A percentile compares a stretch with the other conserved stretches of the same genome.
Evolutionary conservation across 2,329 filamentous ascomycete genomes (phyloP).

Genomic region (Beauveria scarabaeidicola): DNA sequence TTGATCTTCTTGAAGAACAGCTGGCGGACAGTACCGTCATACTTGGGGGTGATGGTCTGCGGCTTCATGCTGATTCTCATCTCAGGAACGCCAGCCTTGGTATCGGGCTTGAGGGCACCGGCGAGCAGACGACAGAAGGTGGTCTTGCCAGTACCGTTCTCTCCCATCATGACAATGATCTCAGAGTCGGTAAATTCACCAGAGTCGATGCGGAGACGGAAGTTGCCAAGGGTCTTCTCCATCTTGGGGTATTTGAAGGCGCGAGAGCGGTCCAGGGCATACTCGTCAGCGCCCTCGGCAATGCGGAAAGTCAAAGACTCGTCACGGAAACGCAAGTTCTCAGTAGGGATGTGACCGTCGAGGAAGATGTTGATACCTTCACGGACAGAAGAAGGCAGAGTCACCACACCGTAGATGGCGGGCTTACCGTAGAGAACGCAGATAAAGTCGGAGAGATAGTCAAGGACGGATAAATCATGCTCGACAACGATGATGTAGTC

Average conservation of each 20-base stretch:
- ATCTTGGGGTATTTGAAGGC: constrained; percentile 83
- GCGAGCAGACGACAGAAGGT: constrained; percentile 97
- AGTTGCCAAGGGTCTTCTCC: constrained; percentile 86
- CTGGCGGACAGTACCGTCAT: constrained; percentile 91
- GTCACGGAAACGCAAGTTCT: constrained; percentile 96
- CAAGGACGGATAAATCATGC: constrained; percentile 96
- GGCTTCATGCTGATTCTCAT: constrained; percentile 99
- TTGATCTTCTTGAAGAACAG: constrained; percentile 99
- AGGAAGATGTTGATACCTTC: constrained; percentile 99
- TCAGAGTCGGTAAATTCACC: constrained; percentile 96
- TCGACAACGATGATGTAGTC: constrained; percentile 98
- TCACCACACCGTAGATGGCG: constrained; percentile 95
- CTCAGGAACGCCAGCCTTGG: constrained; percentile 65
- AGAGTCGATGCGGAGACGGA: constrained; percentile 71
- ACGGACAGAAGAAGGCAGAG: constrained; percentile 86
- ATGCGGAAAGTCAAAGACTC: constrained; percentile 95
- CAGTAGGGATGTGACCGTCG: constrained; percentile 94
- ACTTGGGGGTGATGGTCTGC: constrained; percentile 98
- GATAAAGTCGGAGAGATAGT: constrained; percentile 97
- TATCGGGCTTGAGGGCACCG: constrained; percentile 86
- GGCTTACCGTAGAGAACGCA: constrained; percentile 95
- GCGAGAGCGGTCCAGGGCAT: constrained; percentile 72
- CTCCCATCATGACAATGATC: constrained; percentile 99
- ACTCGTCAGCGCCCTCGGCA: constrained; percentile 81
- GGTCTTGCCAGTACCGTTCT: constrained; percentile 98